phyloP scores from a whole-genome alignment of 192 early-diverging fungal species.

The Kickxella alabastrina region DNA sequence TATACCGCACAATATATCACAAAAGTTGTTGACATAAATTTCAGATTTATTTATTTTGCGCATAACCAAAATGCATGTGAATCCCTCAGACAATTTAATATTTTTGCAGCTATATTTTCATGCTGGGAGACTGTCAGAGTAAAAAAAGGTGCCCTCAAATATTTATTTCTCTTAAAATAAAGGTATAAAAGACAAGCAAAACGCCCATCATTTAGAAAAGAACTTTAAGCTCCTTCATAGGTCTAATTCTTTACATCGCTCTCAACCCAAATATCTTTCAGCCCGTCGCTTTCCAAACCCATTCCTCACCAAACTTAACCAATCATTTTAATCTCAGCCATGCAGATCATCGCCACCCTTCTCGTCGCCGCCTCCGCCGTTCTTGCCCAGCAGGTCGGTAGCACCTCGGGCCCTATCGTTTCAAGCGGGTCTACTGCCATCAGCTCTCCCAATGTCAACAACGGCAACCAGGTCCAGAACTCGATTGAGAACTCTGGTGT shows the following conservation, averaged over 20 bases:
- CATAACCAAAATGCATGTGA: too few species aligned
- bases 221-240: slow-evolving; percentile 4
- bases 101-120: too few species aligned
- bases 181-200: neutral
- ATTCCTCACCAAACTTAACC: neutral
- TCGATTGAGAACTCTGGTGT: slow-evolving; percentile 21
- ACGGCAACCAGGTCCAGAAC: slow-evolving; percentile 38
- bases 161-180: neutral
- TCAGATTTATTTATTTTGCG: neutral
- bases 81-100: neutral
- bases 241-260: slow-evolving; percentile 11
- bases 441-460: slow-evolving; percentile 46
- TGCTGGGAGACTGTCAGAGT: too few species aligned
- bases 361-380: slow-evolving; percentile 50
- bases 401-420: slow-evolving; percentile 22
- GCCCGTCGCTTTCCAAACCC: neutral
- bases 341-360: slow-evolving; percentile 50
- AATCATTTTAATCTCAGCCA: slow-evolving; percentile 6
- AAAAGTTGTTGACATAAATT: neutral
- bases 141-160: neutral
- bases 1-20: neutral
- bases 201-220: neutral
- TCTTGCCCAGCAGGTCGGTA: slow-evolving; percentile 43
- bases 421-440: slow-evolving; percentile 30
- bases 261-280: neutral